Percentiles rank a stretch among this genome's conserved stretches.
These are phyloP conservation scores for Naganishia sp. DNA, from an alignment of 1,284 basidiomycete species.

Conservation along the genomic window DNA sequence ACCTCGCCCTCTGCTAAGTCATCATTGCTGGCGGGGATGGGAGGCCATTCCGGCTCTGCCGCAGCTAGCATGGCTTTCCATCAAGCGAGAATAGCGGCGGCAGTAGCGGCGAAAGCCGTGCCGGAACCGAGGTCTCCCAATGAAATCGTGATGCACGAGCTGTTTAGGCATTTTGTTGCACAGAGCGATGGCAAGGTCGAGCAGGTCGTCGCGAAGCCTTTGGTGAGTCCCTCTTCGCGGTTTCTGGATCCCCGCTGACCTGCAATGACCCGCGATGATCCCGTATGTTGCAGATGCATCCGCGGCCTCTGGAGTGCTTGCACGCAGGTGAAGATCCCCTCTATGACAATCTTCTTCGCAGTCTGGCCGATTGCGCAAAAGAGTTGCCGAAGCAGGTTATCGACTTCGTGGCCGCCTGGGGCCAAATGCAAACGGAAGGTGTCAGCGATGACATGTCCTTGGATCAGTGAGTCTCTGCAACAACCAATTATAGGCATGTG, in stretches of 20 bases:
- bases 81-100: slow-evolving; percentile 11
- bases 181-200: slow-evolving; percentile 76
- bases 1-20: slow-evolving; percentile 21
- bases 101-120: slow-evolving; percentile 36
- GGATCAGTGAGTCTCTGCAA: slow-evolving; percentile 9
- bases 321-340: slow-evolving; percentile 65
- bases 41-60: background rate
- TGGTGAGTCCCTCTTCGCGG: slow-evolving; percentile 58
- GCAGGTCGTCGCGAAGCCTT: slow-evolving; percentile 65
- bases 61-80: slow-evolving; percentile 19
- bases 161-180: slow-evolving; percentile 79
- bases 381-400: slow-evolving; percentile 81
- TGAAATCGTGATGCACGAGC: slow-evolving; percentile 80
- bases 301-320: slow-evolving; percentile 4
- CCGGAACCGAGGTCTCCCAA: slow-evolving; percentile 63
- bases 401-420: slow-evolving; percentile 85
- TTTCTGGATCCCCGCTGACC: slow-evolving; percentile 9
- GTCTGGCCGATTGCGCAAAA: slow-evolving; percentile 81
- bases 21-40: slow-evolving; percentile 23
- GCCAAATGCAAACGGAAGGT: slow-evolving; percentile 70
- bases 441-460: slow-evolving; percentile 50
- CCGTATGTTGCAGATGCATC: background rate
- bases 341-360: slow-evolving; percentile 77
- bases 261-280: no score
- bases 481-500: slow-evolving; percentile 42